Percentiles rank a stretch among this genome's conserved stretches.
These are phyloP conservation scores for Coniosporium tulheliwenetii DNA, from an alignment of 2,329 filamentous ascomycete genomes.

Conservation along the genomic window DNA sequence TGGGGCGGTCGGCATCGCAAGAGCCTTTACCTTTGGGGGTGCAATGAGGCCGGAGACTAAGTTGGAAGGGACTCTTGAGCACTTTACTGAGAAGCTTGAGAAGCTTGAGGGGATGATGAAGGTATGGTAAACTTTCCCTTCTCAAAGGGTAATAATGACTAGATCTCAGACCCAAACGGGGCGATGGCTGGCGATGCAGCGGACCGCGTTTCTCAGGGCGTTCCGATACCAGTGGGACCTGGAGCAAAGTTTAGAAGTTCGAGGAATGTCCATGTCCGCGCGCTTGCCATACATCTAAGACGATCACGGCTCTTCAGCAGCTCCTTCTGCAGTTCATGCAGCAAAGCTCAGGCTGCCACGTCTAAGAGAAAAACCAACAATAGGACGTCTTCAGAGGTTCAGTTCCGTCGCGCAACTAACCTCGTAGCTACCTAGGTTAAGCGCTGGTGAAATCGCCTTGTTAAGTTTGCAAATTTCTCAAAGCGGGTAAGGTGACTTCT, in stretches of 20 bases:
- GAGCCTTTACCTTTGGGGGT: conserved; percentile 63
- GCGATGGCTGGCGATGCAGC: conserved; percentile 29
- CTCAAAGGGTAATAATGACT: not conserved
- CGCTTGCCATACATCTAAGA: too few relatives aligned
- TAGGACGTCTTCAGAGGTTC: too few relatives aligned
- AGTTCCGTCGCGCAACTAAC: too few relatives aligned
- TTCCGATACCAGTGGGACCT: conserved; percentile 41
- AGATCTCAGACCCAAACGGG: conserved; percentile 30
- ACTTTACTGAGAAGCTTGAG: conserved; percentile 65
- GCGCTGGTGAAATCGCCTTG: too few relatives aligned
- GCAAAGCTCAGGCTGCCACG: too few relatives aligned
- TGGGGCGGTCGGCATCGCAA: conserved; percentile 68
- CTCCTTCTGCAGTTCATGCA: too few relatives aligned
- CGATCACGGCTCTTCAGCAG: too few relatives aligned
- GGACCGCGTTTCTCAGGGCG: conserved; percentile 30
- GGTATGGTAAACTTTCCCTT: not conserved
- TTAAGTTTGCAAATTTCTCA: too few relatives aligned
- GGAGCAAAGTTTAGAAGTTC: conserved; percentile 14
- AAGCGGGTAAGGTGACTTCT: too few relatives aligned
- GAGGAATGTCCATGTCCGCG: too few relatives aligned
- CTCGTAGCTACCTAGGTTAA: too few relatives aligned
- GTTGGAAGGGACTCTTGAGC: conserved; percentile 51
- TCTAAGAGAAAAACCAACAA: too few relatives aligned
- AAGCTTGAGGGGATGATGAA: conserved; percentile 46
- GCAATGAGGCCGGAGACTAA: conserved; percentile 34